Conservation (phyloP, 345 rosid genomes). For the Iberis pinnata region DNA sequence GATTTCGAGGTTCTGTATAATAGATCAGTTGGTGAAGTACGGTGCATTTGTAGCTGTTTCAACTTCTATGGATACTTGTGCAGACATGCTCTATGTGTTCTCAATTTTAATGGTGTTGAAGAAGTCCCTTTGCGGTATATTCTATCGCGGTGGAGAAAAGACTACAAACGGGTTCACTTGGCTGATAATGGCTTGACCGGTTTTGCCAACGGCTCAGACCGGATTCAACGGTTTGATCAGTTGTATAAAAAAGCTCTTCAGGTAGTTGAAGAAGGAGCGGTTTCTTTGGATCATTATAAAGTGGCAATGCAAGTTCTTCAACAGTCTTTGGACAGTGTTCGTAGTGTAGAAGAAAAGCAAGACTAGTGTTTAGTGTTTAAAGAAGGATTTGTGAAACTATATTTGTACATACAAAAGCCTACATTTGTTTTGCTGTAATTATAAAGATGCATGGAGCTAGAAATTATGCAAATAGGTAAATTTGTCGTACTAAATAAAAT, state of each 20-base stretch:
- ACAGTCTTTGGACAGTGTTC: constrained; percentile 46
- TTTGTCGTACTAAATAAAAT: neutral
- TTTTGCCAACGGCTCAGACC: constrained; percentile 19
- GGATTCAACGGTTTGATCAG: constrained; percentile 50
- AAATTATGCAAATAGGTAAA: neutral
- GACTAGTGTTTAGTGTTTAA: constrained; percentile 17
- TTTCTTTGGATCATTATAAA: constrained; percentile 57
- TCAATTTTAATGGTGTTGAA: constrained; percentile 65
- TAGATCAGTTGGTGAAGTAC: constrained; percentile 60
- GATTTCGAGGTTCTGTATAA: constrained; percentile 73
- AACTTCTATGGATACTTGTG: constrained; percentile 76
- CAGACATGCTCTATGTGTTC: constrained; percentile 74
- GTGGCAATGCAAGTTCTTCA: constrained; percentile 48
- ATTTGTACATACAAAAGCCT: constrained; percentile 10
- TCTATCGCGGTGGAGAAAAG: constrained; percentile 60
- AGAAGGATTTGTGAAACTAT: neutral
- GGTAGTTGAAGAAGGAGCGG: constrained; percentile 62
- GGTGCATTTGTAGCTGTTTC: constrained; percentile 86
- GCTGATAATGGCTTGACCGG: constrained; percentile 29
- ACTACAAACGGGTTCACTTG: constrained; percentile 42
- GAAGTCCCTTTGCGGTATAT: constrained; percentile 57
- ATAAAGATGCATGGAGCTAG: neutral
- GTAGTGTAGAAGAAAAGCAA: constrained; percentile 38
- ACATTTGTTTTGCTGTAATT: neutral
- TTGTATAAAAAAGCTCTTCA: constrained; percentile 46